Percentiles rank a stretch among this genome's conserved stretches.
Conservation (phyloP, 352 stramenopile genomes). For the Ophiocytium majus region DNA sequence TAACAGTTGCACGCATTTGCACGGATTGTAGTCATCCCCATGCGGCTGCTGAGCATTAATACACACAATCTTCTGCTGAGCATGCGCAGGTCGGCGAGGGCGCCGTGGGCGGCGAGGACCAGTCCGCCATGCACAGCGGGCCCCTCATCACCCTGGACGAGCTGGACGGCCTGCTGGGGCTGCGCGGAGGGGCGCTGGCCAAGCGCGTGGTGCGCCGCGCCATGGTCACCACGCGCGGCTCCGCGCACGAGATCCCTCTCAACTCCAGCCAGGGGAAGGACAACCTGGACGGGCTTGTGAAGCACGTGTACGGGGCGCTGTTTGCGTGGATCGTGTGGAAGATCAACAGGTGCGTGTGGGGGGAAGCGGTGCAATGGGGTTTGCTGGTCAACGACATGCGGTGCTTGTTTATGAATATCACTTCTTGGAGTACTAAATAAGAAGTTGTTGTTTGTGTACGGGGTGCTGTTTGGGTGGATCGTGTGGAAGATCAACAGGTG, state of each 20-base stretch:
- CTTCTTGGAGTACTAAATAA: not conserved
- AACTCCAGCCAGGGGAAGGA: conserved; percentile 59
- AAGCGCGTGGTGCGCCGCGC: conserved; percentile 23
- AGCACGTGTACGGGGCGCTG: conserved; percentile 81
- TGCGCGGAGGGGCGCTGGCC: not conserved
- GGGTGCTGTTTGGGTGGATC: conserved; percentile 83
- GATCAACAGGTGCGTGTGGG: conserved; percentile 72
- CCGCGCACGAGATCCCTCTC: conserved; percentile 49
- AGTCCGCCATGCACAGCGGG: conserved; percentile 2
- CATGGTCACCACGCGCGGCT: conserved; percentile 33
- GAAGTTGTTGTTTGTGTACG: conserved; percentile 70
- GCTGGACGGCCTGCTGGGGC: conserved; percentile 5
- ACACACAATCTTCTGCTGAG: too few relatives aligned
- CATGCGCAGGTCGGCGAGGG: not conserved
- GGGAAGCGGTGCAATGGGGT: too few relatives aligned
- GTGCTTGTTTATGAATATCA: too few relatives aligned
- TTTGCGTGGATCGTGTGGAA: conserved; percentile 87
- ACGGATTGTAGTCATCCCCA: too few relatives aligned
- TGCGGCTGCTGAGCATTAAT: too few relatives aligned
- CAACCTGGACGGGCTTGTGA: conserved; percentile 80
- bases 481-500: conserved; percentile 78
- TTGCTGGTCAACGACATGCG: too few relatives aligned
- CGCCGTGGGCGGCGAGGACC: conserved; percentile 9
- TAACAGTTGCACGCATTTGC: too few relatives aligned
- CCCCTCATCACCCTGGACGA: not conserved